Conservation (phyloP, 768 basidiomycete species). For the Dacryopinax spathularia region DNA sequence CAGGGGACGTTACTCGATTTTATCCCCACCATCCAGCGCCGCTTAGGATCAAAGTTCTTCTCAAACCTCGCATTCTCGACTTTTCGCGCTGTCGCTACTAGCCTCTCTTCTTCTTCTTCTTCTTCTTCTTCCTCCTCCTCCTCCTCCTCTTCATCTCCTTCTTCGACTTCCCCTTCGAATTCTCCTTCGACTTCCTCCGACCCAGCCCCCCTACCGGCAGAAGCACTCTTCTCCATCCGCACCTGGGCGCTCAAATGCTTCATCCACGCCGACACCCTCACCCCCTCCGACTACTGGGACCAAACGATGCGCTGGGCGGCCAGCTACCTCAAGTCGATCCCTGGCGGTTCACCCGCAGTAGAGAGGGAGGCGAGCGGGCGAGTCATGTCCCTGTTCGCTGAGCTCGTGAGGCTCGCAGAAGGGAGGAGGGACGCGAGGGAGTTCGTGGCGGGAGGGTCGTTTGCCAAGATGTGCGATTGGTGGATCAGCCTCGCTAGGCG, state of each 20-base stretch:
- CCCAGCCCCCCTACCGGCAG: constrained; percentile 11
- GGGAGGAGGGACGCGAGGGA: constrained; percentile 21
- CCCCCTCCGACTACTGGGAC: constrained; percentile 50
- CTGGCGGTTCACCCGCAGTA: constrained; percentile 29
- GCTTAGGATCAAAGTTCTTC: neutral
- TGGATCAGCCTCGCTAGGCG: constrained; percentile 55
- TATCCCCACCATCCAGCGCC: neutral
- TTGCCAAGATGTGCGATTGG: constrained; percentile 52
- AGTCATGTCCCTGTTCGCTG: constrained; percentile 33
- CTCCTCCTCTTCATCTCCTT: constrained; percentile 23
- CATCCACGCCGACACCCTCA: constrained; percentile 34
- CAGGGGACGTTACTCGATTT: neutral
- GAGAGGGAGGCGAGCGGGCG: constrained; percentile 25
- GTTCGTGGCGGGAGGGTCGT: constrained; percentile 40
- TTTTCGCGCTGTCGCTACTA: constrained; percentile 4
- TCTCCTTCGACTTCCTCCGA: neutral
- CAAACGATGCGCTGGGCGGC: constrained; percentile 27
- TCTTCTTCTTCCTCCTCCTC: constrained; percentile 7
- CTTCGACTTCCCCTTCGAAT: constrained; percentile 13
- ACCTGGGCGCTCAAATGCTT: constrained; percentile 34
- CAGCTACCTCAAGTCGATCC: constrained; percentile 31
- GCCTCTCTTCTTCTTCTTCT: constrained; percentile 9
- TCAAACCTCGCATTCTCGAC: constrained; percentile 8
- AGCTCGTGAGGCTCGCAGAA: constrained; percentile 32
- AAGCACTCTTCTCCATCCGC: constrained; percentile 27